These are phyloP conservation scores for Diutina ranongensis DNA, from an alignment of 1,139 yeast species.

Conservation along the genomic window DNA sequence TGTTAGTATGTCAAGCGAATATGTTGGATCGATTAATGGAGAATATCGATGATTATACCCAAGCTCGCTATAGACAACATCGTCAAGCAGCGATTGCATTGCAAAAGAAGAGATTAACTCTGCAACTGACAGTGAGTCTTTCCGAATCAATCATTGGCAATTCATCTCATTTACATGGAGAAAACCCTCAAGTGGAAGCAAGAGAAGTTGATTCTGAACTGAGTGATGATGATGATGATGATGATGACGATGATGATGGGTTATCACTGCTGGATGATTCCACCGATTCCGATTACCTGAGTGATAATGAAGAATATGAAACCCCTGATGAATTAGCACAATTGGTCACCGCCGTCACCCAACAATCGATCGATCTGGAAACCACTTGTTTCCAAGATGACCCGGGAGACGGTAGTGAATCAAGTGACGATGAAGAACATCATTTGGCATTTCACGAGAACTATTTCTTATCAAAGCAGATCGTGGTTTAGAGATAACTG, in stretches of 20 bases:
- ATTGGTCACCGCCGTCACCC: neutral
- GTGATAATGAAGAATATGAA: neutral
- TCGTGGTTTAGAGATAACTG: neutral
- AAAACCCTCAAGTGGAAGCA: neutral
- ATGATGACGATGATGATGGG: neutral
- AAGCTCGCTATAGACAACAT: neutral
- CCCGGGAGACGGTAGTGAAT: too few relatives aligned
- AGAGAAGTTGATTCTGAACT: neutral
- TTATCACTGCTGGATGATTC: neutral
- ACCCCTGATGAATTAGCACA: conserved; percentile 2
- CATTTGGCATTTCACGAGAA: neutral
- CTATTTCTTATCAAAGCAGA: neutral
- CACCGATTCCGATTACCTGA: neutral
- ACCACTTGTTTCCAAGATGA: neutral
- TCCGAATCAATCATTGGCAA: neutral
- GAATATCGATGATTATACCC: conserved; percentile 15
- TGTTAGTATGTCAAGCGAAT: conserved; percentile 66
- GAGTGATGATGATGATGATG: conserved; percentile 3
- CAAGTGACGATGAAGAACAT: neutral
- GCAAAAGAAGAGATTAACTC: neutral
- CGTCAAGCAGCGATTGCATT: neutral
- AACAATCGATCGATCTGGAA: neutral
- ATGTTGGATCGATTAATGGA: conserved; percentile 63
- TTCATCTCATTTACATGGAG: too few relatives aligned
- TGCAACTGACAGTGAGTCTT: neutral